phyloP scores from a whole-genome alignment of 345 rosid genomes.

The Syzygium jambos region DNA sequence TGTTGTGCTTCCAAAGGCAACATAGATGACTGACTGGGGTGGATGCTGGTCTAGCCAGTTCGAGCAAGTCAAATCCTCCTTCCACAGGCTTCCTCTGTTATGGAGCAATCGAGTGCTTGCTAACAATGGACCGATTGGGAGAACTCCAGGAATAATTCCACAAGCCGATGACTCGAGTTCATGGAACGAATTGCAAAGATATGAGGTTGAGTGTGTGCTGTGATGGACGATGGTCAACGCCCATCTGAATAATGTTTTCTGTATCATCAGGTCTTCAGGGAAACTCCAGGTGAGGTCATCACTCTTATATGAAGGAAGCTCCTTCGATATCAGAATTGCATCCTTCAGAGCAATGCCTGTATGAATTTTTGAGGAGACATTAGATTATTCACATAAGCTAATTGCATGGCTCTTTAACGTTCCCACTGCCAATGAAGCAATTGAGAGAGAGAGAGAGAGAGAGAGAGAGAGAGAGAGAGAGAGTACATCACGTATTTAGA shows the following conservation, averaged over 20 bases:
- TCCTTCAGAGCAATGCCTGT: not conserved
- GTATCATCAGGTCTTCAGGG: not conserved
- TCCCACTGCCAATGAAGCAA: not conserved
- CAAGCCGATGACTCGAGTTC: not conserved
- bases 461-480: not conserved
- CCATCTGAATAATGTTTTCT: not conserved
- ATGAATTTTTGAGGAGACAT: not conserved
- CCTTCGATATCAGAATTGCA: not conserved
- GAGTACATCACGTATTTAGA: not conserved
- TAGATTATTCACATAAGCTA: not conserved
- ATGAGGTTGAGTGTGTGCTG: not conserved
- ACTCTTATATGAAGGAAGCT: not conserved
- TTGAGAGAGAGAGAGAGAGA: not conserved
- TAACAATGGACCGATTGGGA: slow-evolving; percentile 22
- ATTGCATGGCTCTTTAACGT: not conserved
- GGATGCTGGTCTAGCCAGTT: slow-evolving; percentile 37
- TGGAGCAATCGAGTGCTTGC: not conserved
- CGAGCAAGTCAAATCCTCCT: slow-evolving; percentile 18
- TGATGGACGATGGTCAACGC: not conserved
- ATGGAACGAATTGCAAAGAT: slow-evolving; percentile 9
- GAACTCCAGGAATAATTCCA: slow-evolving; percentile 1
- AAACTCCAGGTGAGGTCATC: not conserved
- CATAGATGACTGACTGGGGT: slow-evolving; percentile 28
- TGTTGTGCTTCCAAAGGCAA: slow-evolving; percentile 34
- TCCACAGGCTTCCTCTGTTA: slow-evolving; percentile 8